Evolutionary conservation across 306 rosid species (phyloP).

Genomic region (Sesbania bispinosa): DNA sequence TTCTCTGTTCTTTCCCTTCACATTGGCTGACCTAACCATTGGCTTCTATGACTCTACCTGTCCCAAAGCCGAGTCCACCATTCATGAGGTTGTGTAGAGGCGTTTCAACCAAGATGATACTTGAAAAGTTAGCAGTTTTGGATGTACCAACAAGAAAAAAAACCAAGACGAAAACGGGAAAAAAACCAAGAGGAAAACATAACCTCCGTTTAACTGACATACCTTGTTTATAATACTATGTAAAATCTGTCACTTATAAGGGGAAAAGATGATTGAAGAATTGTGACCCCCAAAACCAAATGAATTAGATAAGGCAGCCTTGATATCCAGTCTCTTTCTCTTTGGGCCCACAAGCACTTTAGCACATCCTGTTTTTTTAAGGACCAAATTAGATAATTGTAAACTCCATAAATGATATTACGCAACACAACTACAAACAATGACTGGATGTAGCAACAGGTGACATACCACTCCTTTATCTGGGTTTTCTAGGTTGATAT

Average conservation of each 20-base stretch:
- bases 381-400: slow-evolving; percentile 24
- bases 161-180: no score
- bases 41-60: no score
- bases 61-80: no score
- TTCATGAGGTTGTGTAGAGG: no score
- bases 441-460: not conserved
- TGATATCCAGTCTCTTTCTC: slow-evolving; percentile 74
- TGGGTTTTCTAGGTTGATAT: slow-evolving; percentile 76
- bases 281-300: slow-evolving; percentile 94
- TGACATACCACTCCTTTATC: slow-evolving; percentile 73
- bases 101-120: no score
- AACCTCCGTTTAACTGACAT: not conserved
- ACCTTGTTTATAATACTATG: slow-evolving; percentile 38
- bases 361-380: slow-evolving; percentile 47
- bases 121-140: no score
- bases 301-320: slow-evolving; percentile 81
- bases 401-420: not conserved
- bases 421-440: not conserved
- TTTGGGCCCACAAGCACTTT: slow-evolving; percentile 67
- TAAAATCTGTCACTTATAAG: slow-evolving; percentile 46
- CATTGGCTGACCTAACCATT: no score
- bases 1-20: no score
- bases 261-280: slow-evolving; percentile 80
- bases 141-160: no score
- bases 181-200: not conserved